Conservation (phyloP, 805 yeast genomes). For the Nakazawaea ernobii region DNA sequence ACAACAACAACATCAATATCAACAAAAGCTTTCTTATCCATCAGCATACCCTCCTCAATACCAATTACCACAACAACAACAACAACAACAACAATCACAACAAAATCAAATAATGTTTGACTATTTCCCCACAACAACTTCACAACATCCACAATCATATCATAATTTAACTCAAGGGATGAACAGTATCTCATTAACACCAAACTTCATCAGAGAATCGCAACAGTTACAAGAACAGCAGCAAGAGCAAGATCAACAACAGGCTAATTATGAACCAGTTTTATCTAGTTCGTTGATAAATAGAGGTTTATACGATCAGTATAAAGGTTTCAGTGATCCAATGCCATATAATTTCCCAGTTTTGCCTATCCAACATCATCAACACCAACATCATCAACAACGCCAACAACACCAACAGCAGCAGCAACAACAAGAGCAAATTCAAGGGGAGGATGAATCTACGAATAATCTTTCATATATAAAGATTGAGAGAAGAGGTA, state of each 20-base stretch:
- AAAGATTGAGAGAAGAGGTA: too few relatives aligned
- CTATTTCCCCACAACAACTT: background rate
- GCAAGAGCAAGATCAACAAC: background rate
- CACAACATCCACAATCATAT: background rate
- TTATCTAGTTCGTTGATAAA: constrained; percentile 1
- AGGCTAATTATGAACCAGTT: background rate
- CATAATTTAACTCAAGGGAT: background rate
- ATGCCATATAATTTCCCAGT: too few relatives aligned
- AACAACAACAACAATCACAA: background rate
- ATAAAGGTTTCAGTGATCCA: background rate
- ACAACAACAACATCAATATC: background rate
- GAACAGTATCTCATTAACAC: background rate
- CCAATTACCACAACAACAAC: background rate
- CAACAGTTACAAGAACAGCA: background rate
- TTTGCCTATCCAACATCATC: background rate
- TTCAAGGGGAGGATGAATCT: background rate
- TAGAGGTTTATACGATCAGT: constrained; percentile 2
- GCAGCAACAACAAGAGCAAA: background rate
- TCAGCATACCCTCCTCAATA: background rate
- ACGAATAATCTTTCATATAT: too few relatives aligned
- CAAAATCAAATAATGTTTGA: background rate
- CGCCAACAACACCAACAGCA: background rate
- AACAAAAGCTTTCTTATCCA: background rate
- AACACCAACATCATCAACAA: background rate
- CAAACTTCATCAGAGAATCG: too few relatives aligned